Evolutionary conservation across 1,284 basidiomycete genomes (phyloP), one percentile per base, ranked within the genome.

Genomic region (Xerocomus amazonicus): DNA sequence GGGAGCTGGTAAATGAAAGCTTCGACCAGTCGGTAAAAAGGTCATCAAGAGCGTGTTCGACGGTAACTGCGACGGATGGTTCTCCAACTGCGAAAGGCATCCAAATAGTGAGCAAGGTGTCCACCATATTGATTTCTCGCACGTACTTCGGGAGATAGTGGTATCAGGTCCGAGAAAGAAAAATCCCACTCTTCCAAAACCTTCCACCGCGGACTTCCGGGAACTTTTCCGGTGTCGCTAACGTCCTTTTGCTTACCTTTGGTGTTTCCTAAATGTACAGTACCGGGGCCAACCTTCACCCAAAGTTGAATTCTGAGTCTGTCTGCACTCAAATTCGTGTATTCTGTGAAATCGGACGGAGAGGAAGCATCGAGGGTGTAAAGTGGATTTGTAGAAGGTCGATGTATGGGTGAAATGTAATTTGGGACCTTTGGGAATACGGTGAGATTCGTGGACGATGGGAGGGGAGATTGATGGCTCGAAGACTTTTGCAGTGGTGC

Each of bases 351-450:
- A 34, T 79, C 76, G 45, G 61, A 64, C 45, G 64, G 59, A 32
- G 74, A 70, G 10, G 61, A 68, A 17, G 72, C 62, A 60, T 87
- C 81, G 34, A 89, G 66, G 7, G 70, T 51, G 57, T 90, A 92
- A n/a, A 69, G 66, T 0, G 90, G 90, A 61, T 90, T 90, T 5
- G 83, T 90, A 1, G 88, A 89, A 6, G 87, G 82, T 36, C 73
- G 72, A 58, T 89, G 86, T 43, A 86, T 73, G 0, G 77, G 71
- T 2, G 90, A 91, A 23, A 89, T 74, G 63, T 84, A 91, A 61
- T 84, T 76, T 1, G 84, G 83, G 2, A 70, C 60, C 37, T 55
- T 52, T 53, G 57, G 56, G 35, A 52, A 54, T 28, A 50, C 52
- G 56, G 36, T 32, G 37, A 38, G 38, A 39, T 52, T 62, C 13